Conservation (phyloP, 345 rosid species). For the Durio zibethinus region DNA sequence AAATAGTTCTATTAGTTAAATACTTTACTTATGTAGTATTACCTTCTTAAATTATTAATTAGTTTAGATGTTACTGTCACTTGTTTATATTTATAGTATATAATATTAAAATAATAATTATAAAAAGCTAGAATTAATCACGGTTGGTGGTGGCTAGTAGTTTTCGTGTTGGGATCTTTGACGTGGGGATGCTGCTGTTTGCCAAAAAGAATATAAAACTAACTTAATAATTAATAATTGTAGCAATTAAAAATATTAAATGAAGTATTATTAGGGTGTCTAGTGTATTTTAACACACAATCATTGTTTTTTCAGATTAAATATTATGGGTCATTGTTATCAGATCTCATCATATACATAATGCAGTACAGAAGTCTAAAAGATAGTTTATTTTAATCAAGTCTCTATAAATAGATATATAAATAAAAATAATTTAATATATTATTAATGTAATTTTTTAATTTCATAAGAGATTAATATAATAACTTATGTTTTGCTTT, state of each 20-base stretch:
- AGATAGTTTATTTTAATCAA: neutral
- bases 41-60: too few relatives aligned
- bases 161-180: neutral
- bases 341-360: neutral
- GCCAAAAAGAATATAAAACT: neutral
- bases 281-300: neutral
- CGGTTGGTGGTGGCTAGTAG: neutral
- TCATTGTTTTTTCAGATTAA: neutral
- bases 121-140: neutral
- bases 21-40: too few relatives aligned
- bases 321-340: neutral
- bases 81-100: neutral
- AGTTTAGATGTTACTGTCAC: neutral
- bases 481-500: too few relatives aligned
- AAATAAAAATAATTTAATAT: too few relatives aligned
- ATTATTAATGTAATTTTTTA: too few relatives aligned
- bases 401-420: neutral
- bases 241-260: neutral
- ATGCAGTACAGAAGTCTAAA: neutral
- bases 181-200: neutral
- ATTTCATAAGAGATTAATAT: too few relatives aligned
- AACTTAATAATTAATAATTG: neutral
- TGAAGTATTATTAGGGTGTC: neutral
- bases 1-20: neutral
- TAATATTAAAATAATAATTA: neutral